Conservation (phyloP, 441 rosid species). For the Omphalea diandra region DNA sequence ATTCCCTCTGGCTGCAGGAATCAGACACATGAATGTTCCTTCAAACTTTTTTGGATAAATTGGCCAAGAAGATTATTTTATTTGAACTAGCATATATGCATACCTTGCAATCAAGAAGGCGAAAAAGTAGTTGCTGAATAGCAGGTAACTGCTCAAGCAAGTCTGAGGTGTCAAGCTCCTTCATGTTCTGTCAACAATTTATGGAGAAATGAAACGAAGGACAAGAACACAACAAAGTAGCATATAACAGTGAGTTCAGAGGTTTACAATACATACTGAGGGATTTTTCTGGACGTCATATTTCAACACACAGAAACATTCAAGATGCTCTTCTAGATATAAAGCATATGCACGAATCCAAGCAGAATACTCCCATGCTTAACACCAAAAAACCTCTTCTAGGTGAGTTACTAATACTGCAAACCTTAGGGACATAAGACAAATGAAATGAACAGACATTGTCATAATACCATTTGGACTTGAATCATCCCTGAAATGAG, state of each 20-base stretch:
- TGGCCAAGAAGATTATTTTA: background rate
- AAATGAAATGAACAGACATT: background rate
- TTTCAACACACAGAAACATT: conserved; percentile 34
- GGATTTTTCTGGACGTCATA: conserved; percentile 36
- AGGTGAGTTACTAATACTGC: conserved; percentile 11
- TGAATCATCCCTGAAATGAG: conserved; percentile 46
- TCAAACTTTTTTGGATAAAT: background rate
- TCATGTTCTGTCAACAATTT: conserved; percentile 29
- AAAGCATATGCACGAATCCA: conserved; percentile 48
- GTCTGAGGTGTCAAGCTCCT: conserved; percentile 32
- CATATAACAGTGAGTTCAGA: background rate
- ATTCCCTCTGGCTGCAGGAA: conserved; percentile 55
- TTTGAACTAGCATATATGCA: background rate
- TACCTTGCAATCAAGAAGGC: conserved; percentile 58
- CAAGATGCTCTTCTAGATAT: conserved; percentile 41
- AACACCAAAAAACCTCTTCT: conserved; percentile 12
- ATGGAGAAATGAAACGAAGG: background rate
- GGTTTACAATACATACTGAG: conserved; percentile 23
- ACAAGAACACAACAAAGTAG: background rate
- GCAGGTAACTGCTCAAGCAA: conserved; percentile 50
- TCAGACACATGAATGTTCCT: background rate
- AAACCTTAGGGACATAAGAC: too few relatives aligned
- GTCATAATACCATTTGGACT: conserved; percentile 32
- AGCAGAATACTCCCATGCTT: conserved; percentile 54
- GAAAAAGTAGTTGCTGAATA: conserved; percentile 47